phyloP scores from a whole-genome alignment of 2,329 filamentous ascomycete genomes.

The Curvularia sp. region DNA sequence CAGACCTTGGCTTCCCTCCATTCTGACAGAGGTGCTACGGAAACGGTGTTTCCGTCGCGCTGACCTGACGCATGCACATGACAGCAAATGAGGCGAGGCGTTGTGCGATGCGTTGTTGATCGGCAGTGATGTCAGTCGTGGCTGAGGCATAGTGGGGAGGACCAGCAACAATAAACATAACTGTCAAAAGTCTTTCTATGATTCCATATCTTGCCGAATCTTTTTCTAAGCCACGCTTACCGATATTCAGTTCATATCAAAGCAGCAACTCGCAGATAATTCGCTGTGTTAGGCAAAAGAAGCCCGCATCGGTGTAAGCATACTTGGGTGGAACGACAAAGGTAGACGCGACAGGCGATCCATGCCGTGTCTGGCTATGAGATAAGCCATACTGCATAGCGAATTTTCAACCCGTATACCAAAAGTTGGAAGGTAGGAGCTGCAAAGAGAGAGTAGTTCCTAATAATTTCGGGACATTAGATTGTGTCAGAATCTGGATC shows the following conservation, averaged over 20 bases:
- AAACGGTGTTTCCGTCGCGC: conserved; percentile 1
- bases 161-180: conserved; percentile 11
- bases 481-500: conserved; percentile 1
- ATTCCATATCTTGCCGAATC: conserved; percentile 5
- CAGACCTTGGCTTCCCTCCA: conserved; percentile 6
- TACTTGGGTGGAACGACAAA: conserved; percentile 3
- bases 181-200: neutral
- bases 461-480: neutral
- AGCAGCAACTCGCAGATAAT: neutral
- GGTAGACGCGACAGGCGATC: conserved; percentile 1
- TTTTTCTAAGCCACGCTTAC: conserved; percentile 1
- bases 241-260: neutral
- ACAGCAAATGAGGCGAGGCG: conserved; percentile 16
- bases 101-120: conserved; percentile 18
- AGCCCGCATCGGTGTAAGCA: conserved; percentile 14
- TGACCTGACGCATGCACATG: conserved; percentile 15
- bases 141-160: conserved; percentile 15
- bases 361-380: conserved; percentile 4
- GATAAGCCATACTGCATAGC: conserved; percentile 6
- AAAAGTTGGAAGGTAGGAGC: neutral
- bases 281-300: neutral
- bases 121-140: conserved; percentile 16
- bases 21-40: conserved; percentile 4
- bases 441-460: neutral
- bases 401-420: neutral